phyloP scores from a whole-genome alignment of 768 basidiomycete species.

The Mycena indigotica region DNA sequence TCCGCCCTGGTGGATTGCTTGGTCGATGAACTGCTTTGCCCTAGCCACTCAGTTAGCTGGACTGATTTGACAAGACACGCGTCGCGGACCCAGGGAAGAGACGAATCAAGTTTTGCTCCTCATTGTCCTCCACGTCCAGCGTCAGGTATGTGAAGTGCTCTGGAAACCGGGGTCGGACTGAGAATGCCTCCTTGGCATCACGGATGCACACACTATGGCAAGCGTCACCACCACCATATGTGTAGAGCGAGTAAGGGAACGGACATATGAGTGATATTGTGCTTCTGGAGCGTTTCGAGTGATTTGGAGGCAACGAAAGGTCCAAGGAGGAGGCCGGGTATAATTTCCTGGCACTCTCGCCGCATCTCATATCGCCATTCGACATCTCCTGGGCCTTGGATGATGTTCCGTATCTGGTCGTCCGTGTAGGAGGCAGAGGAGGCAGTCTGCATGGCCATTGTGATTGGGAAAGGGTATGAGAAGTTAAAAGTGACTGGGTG shows the following conservation, averaged over 20 bases:
- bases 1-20: constrained; percentile 63
- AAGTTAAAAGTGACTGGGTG: background rate
- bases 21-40: constrained; percentile 77
- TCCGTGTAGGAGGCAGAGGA: constrained; percentile 6
- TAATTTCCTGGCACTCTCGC: constrained; percentile 90
- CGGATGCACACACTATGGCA: constrained; percentile 78
- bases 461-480: background rate
- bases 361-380: constrained; percentile 97
- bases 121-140: constrained; percentile 87
- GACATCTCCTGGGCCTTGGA: constrained; percentile 72
- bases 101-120: constrained; percentile 92
- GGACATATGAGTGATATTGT: constrained; percentile 86
- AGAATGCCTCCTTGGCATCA: constrained; percentile 87
- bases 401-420: constrained; percentile 20
- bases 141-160: constrained; percentile 77
- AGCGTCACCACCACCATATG: constrained; percentile 22
- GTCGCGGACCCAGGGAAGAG: constrained; percentile 74
- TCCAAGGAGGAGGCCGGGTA: constrained; percentile 79
- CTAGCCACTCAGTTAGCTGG: no score
- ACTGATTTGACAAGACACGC: constrained; percentile 25
- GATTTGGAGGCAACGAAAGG: constrained; percentile 90
- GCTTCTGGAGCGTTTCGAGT: constrained; percentile 60
- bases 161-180: constrained; percentile 83
- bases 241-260: constrained; percentile 21
- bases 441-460: background rate